A percentile compares a stretch with the other conserved stretches of the same genome.
These are phyloP conservation scores for Capsicum chinense DNA, from an alignment of 257 asterid genomes.

Conservation along the genomic window DNA sequence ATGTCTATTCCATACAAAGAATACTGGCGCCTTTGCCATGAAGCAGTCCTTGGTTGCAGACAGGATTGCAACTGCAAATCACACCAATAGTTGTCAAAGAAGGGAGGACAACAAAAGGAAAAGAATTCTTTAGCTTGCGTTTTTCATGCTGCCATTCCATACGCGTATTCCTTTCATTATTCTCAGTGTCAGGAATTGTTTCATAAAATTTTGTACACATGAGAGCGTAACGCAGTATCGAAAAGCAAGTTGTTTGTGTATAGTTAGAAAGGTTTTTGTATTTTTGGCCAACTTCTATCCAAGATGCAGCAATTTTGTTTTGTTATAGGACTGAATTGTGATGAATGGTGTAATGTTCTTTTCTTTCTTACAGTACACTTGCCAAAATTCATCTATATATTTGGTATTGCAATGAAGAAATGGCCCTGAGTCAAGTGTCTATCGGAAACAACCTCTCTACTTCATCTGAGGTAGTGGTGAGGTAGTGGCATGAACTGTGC, in stretches of 20 bases:
- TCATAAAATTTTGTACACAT: conserved; percentile 11
- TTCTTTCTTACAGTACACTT: not conserved
- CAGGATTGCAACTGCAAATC: conserved; percentile 37
- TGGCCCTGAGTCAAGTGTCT: not conserved
- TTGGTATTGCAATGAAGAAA: not conserved
- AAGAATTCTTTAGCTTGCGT: conserved; percentile 7
- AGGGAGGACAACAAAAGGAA: not conserved
- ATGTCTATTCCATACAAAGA: conserved; percentile 68
- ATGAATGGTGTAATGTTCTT: conserved; percentile 13
- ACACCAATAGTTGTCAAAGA: conserved; percentile 22
- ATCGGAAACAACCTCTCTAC: too few species aligned
- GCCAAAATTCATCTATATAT: not conserved
- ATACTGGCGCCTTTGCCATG: conserved; percentile 74
- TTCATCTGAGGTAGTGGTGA: too few species aligned
- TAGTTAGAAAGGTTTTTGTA: conserved; percentile 9
- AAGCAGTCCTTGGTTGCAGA: conserved; percentile 63
- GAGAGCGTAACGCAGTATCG: not conserved
- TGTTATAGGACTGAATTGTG: conserved; percentile 1
- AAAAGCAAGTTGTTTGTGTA: conserved; percentile 13
- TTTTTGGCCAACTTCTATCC: conserved; percentile 10
- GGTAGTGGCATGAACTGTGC: too few species aligned
- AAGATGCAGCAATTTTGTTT: conserved; percentile 27
- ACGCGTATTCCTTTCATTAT: conserved; percentile 19
- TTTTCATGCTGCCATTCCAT: conserved; percentile 17
- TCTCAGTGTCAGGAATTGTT: conserved; percentile 19